Conservation (phyloP, 352 stramenopile species). For the Globisporangium recalcitrans region DNA sequence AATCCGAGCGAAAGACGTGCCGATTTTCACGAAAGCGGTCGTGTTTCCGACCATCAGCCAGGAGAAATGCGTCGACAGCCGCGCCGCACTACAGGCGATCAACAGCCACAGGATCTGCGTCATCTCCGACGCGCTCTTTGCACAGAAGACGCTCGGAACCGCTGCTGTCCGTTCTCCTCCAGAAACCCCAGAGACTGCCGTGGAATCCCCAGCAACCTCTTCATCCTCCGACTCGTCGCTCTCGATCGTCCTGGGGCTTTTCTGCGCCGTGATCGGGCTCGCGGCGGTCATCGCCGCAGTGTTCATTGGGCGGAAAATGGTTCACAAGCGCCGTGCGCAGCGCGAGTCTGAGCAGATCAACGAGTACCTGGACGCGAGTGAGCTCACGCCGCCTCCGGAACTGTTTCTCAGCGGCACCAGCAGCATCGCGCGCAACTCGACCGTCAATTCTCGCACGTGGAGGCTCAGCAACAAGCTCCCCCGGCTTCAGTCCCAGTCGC, state of each 20-base stretch:
- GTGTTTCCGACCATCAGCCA: conserved; percentile 1
- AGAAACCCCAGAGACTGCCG: not conserved
- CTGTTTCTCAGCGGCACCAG: not conserved
- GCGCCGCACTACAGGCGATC: conserved; percentile 5
- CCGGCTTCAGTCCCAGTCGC: conserved; percentile 8
- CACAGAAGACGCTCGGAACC: conserved; percentile 4
- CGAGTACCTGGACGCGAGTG: conserved; percentile 12
- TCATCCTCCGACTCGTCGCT: not conserved
- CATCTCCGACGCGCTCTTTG: conserved; percentile 14
- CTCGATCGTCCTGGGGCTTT: not conserved
- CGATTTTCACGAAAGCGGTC: not conserved
- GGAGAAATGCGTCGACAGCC: not conserved
- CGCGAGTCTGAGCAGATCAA: conserved; percentile 18
- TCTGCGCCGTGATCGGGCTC: conserved; percentile 16
- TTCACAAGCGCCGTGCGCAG: conserved; percentile 9
- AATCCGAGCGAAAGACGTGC: conserved; percentile 14
- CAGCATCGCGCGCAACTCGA: not conserved
- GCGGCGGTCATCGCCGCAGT: conserved; percentile 9
- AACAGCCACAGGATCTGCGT: conserved; percentile 14
- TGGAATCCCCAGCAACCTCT: not conserved
- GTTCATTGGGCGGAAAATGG: conserved; percentile 17
- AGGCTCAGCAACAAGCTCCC: conserved; percentile 2
- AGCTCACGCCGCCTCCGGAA: conserved; percentile 1
- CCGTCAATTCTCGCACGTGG: not conserved
- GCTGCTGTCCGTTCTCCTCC: too few relatives aligned